Percentiles rank a stretch among this genome's conserved stretches.
These are phyloP conservation scores for Floccularia luteovirens DNA, from an alignment of 768 basidiomycete species.

Conservation along the genomic window DNA sequence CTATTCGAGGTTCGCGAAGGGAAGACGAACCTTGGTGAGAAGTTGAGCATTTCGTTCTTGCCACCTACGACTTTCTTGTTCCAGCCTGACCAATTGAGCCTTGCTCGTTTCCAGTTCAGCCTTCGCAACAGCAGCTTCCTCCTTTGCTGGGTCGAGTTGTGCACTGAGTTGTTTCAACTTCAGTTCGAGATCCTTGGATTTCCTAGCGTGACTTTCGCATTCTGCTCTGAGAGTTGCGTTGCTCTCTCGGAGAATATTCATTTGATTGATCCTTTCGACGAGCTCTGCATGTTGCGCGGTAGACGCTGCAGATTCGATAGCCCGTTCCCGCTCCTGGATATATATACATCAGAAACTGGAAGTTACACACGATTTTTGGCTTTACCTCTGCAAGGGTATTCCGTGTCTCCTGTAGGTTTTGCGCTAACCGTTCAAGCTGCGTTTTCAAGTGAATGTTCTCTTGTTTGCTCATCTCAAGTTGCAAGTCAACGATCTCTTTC, in stretches of 20 bases:
- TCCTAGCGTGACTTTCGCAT: slow-evolving; percentile 62
- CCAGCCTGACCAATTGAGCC: slow-evolving; percentile 59
- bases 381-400: slow-evolving; percentile 62
- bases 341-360: slow-evolving; percentile 2
- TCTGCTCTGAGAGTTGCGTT: slow-evolving; percentile 81
- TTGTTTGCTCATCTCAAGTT: slow-evolving; percentile 70
- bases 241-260: slow-evolving; percentile 82
- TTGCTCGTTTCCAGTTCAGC: slow-evolving; percentile 73
- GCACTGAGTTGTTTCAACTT: slow-evolving; percentile 49
- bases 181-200: slow-evolving; percentile 56
- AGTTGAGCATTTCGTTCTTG: slow-evolving; percentile 79
- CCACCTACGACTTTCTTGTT: slow-evolving; percentile 75
- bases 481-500: slow-evolving; percentile 88
- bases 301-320: slow-evolving; percentile 61
- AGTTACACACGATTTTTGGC: slow-evolving; percentile 1
- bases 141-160: slow-evolving; percentile 71
- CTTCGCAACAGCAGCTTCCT: slow-evolving; percentile 53
- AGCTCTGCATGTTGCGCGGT: slow-evolving; percentile 79
- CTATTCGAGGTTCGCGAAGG: neutral
- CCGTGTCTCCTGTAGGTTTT: slow-evolving; percentile 64
- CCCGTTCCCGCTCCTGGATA: slow-evolving; percentile 74
- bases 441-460: slow-evolving; percentile 69
- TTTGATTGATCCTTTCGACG: slow-evolving; percentile 78
- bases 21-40: slow-evolving; percentile 57
- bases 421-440: slow-evolving; percentile 68